A percentile compares a stretch with the other conserved stretches of the same genome.
Evolutionary conservation across 352 stramenopile species (phyloP).

Genomic region (Globisporangium lucens): DNA sequence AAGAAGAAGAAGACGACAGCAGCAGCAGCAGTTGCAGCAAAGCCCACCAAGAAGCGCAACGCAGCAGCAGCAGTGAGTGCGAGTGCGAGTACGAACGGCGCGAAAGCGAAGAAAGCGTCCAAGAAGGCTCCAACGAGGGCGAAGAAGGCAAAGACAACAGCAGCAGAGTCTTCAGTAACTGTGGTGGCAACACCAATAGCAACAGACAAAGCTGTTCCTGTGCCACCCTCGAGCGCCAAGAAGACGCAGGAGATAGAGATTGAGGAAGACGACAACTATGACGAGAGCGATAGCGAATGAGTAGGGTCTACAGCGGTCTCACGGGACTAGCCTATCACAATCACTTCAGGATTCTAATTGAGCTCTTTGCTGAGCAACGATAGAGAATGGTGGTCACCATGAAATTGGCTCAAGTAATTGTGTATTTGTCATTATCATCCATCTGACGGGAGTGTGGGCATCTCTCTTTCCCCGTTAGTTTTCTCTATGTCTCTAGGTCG

Average conservation of each 20-base stretch:
- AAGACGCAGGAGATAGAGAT: slow-evolving; percentile 24
- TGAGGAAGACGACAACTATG: slow-evolving; percentile 71
- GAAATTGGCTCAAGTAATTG: background rate
- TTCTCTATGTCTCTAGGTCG: slow-evolving; percentile 19
- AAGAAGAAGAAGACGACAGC: slow-evolving; percentile 23
- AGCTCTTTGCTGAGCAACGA: background rate
- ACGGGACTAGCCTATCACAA: background rate
- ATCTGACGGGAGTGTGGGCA: background rate
- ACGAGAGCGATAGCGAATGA: slow-evolving; percentile 69
- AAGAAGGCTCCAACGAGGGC: slow-evolving; percentile 1
- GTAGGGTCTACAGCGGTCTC: slow-evolving; percentile 23
- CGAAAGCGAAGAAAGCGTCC: background rate
- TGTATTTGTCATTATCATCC: background rate
- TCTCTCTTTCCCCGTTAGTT: background rate
- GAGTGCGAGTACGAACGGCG: background rate
- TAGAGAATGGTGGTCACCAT: background rate
- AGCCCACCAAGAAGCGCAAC: background rate
- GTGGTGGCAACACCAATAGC: background rate
- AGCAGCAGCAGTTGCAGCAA: background rate
- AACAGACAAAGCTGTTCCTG: background rate
- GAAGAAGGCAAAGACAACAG: slow-evolving; percentile 13
- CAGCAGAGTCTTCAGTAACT: slow-evolving; percentile 1
- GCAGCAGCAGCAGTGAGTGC: slow-evolving; percentile 6
- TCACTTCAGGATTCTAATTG: background rate
- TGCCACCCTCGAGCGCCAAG: background rate